Conservation (phyloP, 1,139 yeast species). For the Candida sp. region DNA sequence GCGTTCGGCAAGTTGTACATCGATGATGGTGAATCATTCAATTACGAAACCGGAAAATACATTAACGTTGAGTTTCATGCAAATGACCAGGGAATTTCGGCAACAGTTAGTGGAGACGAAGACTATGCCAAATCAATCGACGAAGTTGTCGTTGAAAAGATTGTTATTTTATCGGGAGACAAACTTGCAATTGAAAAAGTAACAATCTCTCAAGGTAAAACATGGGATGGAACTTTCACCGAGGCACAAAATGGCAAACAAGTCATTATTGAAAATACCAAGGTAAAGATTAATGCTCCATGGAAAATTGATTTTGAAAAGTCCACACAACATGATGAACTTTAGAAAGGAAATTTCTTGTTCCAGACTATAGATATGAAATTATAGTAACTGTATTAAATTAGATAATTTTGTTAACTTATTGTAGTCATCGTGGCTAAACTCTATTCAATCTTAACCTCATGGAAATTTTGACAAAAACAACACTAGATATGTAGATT, state of each 20-base stretch:
- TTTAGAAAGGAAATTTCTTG: slow-evolving; percentile 8
- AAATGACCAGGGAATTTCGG: slow-evolving; percentile 7
- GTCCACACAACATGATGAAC: slow-evolving; percentile 24
- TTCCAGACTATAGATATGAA: background rate
- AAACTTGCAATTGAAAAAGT: slow-evolving; percentile 13
- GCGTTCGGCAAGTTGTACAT: slow-evolving; percentile 62
- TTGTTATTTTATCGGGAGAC: slow-evolving; percentile 48
- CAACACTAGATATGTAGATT: too few relatives aligned
- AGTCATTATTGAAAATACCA: slow-evolving; percentile 51
- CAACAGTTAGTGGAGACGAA: slow-evolving; percentile 2
- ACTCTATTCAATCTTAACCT: too few relatives aligned
- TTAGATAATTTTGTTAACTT: too few relatives aligned
- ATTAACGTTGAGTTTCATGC: slow-evolving; percentile 34
- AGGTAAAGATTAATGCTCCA: slow-evolving; percentile 39
- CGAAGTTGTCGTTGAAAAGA: slow-evolving; percentile 49
- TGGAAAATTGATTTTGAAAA: slow-evolving; percentile 44
- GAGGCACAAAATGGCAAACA: slow-evolving; percentile 9
- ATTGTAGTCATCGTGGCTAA: background rate
- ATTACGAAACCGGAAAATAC: slow-evolving; percentile 45
- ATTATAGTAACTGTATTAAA: background rate
- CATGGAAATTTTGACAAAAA: too few relatives aligned
- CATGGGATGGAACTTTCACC: slow-evolving; percentile 29
- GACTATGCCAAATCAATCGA: slow-evolving; percentile 14
- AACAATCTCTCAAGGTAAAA: slow-evolving; percentile 27
- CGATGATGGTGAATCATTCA: slow-evolving; percentile 82